Conservation (phyloP, 1,139 yeast genomes). For the Candida buenavistaensis region DNA sequence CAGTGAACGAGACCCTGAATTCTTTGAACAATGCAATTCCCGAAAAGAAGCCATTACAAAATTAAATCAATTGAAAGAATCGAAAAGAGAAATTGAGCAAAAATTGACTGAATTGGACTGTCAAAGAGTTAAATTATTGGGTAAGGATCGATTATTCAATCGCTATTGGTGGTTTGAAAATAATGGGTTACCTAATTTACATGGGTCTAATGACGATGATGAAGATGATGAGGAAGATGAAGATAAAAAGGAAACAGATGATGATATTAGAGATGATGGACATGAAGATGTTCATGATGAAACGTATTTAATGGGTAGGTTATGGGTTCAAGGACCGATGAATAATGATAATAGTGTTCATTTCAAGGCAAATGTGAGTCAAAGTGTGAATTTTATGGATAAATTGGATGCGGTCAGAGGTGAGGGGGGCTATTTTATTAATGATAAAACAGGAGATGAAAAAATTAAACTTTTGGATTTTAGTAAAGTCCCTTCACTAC, state of each 20-base stretch:
- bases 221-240: constrained; percentile 42
- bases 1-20: constrained; percentile 46
- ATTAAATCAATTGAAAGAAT: constrained; percentile 44
- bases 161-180: constrained; percentile 96
- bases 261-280: constrained; percentile 29
- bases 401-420: constrained; percentile 2
- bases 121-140: constrained; percentile 75
- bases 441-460: constrained; percentile 6
- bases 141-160: constrained; percentile 81
- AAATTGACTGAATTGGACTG: constrained; percentile 67
- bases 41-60: constrained; percentile 41
- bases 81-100: constrained; percentile 54
- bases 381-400: too few species aligned
- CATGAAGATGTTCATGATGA: constrained; percentile 48
- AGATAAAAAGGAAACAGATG: constrained; percentile 25
- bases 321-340: constrained; percentile 94
- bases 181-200: constrained; percentile 72
- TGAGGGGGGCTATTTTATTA: constrained; percentile 1
- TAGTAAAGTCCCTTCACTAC: constrained; percentile 18
- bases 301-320: constrained; percentile 78
- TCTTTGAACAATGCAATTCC: constrained; percentile 42
- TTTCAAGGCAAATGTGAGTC: too few species aligned
- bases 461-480: constrained; percentile 20
- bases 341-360: constrained; percentile 52
- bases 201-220: constrained; percentile 36